A percentile compares a stretch with the other conserved stretches of the same genome.
Conservation (phyloP, 495 filamentous ascomycete genomes). For the Parmelia sp. region DNA sequence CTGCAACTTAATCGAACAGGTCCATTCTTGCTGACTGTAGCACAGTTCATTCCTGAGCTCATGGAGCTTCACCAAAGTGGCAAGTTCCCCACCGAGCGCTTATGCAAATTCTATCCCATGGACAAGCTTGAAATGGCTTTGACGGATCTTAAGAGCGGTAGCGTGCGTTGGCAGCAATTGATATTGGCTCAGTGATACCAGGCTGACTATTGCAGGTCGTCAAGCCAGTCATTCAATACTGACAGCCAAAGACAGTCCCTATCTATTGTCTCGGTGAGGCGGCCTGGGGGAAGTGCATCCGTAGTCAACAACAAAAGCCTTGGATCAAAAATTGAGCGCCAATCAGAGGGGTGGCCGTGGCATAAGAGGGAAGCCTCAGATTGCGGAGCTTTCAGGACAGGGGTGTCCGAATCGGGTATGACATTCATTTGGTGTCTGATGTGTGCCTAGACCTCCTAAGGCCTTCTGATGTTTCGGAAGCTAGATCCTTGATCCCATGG, state of each 20-base stretch:
- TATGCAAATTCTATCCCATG: slow-evolving; percentile 40
- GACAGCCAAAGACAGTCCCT: too few relatives aligned
- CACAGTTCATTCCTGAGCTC: slow-evolving; percentile 31
- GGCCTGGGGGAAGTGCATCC: too few relatives aligned
- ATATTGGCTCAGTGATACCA: not conserved
- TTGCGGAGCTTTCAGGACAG: too few relatives aligned
- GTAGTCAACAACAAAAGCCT: too few relatives aligned
- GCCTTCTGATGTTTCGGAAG: too few relatives aligned
- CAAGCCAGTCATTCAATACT: slow-evolving; percentile 14
- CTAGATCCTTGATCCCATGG: too few relatives aligned
- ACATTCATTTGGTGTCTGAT: too few relatives aligned
- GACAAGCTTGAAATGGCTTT: slow-evolving; percentile 38
- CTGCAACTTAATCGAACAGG: not conserved
- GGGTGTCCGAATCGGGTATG: too few relatives aligned
- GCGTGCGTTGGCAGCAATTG: slow-evolving; percentile 16
- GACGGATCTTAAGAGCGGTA: slow-evolving; percentile 35
- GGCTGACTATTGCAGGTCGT: slow-evolving; percentile 3
- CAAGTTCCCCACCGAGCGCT: slow-evolving; percentile 38
- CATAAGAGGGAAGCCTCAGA: too few relatives aligned
- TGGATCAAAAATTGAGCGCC: too few relatives aligned
- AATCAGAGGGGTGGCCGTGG: too few relatives aligned
- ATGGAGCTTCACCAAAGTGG: slow-evolving; percentile 39
- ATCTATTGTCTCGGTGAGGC: not conserved
- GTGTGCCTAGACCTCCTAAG: too few relatives aligned
- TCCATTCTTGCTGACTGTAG: slow-evolving; percentile 17